phyloP scores from a whole-genome alignment of 805 yeast genomes.

The Candida germanica region DNA sequence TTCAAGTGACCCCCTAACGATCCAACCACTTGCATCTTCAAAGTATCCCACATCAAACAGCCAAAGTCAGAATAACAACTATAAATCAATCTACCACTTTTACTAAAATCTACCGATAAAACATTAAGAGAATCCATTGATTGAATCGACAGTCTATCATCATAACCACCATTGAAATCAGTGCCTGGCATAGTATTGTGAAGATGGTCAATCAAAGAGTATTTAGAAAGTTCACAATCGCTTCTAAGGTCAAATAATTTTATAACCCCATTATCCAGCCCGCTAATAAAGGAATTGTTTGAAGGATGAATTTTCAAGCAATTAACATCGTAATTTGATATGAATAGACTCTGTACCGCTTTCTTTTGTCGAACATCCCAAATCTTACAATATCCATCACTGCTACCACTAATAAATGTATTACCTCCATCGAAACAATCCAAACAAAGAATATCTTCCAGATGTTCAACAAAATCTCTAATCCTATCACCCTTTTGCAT shows the following conservation, averaged over 20 bases:
- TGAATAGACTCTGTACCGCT: slow-evolving; percentile 48
- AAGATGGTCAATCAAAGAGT: slow-evolving; percentile 21
- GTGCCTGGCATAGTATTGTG: background rate
- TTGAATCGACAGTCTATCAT: slow-evolving; percentile 5
- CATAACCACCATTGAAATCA: slow-evolving; percentile 3
- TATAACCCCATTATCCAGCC: slow-evolving; percentile 75
- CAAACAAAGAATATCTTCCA: slow-evolving; percentile 66
- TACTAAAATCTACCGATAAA: slow-evolving; percentile 66
- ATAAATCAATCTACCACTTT: slow-evolving; percentile 71
- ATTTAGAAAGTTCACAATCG: slow-evolving; percentile 63
- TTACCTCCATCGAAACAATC: slow-evolving; percentile 16
- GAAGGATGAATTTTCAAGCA: slow-evolving; percentile 60
- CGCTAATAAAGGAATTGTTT: slow-evolving; percentile 67
- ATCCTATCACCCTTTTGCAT: slow-evolving; percentile 53
- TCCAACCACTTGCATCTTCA: slow-evolving; percentile 64
- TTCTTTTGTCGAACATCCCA: slow-evolving; percentile 62
- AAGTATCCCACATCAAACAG: slow-evolving; percentile 73
- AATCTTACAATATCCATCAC: slow-evolving; percentile 63
- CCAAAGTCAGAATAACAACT: slow-evolving; percentile 74
- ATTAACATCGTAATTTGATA: slow-evolving; percentile 64
- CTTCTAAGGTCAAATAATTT: slow-evolving; percentile 73
- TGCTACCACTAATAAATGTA: slow-evolving; percentile 59
- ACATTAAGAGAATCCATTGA: slow-evolving; percentile 45
- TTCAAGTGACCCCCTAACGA: slow-evolving; percentile 47
- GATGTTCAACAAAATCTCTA: slow-evolving; percentile 59